Base-by-base conservation (phyloP, 768 basidiomycete genomes). In the Hortiboletus flavorubellus region DNA sequence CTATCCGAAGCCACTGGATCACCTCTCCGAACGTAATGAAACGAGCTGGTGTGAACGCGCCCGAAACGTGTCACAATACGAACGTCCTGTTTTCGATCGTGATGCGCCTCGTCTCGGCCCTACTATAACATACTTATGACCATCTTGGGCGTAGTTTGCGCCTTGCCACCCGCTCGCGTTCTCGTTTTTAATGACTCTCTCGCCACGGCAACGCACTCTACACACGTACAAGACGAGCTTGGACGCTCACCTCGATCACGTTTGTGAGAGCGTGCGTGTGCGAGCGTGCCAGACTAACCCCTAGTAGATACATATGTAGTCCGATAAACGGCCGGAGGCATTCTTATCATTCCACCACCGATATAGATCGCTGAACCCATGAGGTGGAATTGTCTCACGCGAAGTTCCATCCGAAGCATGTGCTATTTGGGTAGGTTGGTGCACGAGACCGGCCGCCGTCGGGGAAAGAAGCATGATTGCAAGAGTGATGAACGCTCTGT, bases 11-110 rank as follows among this genome's bases (percentile, higher is more conserved):
- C 40, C 16, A 9, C 34, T 37, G 43, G 11, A 16, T 8, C 30
- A 33, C 16, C 26, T 18, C 46, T 10, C 47, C n/a, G 18, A 11
- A 59, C 57, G 61, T 60, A 63, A 66, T 56, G 42, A 59, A 59
- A 52, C 38, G 31, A 50, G 21, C 49, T 37, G 43, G 10, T 23
- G 46, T 37, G 34, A 21, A 46, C n/a, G 14, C 38, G 18, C 33
- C 16, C 34, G 42, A 41, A 35, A 51, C 39, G 7, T 37, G 7
- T 7, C 9, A 43, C 26, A 26, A 45, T 15, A 31, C 33, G 26
- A 42, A 23, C 4, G 26, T 18, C 45, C 50, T 53, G 21, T 26
- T 30, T 51, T 21, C 26, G 21, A 45, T 14, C 47, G 3, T 9
- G 33, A 29, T 23, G 15, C 30, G 26, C 31, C 39, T 35, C 43